These are phyloP conservation scores for Chamaecrista fasciculata DNA, from an alignment of 306 rosid species.

Conservation along the genomic window DNA sequence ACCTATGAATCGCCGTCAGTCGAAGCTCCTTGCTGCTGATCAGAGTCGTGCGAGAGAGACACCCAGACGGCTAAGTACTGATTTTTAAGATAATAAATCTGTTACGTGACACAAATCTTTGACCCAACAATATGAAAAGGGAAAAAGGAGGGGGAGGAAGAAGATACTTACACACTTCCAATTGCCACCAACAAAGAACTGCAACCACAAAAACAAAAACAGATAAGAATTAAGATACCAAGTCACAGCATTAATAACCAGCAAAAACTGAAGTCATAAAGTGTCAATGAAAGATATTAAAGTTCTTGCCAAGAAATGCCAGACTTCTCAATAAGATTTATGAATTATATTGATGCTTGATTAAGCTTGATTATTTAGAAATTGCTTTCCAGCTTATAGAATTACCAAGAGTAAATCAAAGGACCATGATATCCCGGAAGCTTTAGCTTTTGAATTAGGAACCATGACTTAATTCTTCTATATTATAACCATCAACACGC, in stretches of 20 bases:
- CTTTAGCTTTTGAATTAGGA: neutral
- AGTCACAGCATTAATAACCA: no score
- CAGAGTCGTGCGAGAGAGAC: no score
- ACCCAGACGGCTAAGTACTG: no score
- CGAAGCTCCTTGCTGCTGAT: no score
- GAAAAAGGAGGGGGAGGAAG: neutral
- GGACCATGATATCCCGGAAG: neutral
- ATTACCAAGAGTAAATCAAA: neutral
- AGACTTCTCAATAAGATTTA: neutral
- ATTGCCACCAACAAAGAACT: conserved; percentile 98
- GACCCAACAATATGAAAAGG: neutral
- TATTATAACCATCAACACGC: no score
- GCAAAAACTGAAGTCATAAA: no score
- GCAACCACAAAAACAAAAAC: conserved; percentile 35
- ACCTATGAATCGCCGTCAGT: no score
- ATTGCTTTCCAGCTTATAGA: no score
- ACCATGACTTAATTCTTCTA: no score
- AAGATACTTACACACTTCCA: conserved; percentile 91
- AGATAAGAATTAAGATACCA: no score
- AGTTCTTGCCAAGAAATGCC: neutral
- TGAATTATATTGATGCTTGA: neutral
- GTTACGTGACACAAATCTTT: neutral
- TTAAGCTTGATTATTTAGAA: no score
- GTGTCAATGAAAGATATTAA: neutral
- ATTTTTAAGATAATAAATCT: no score